A percentile compares a stretch with the other conserved stretches of the same genome.
These are phyloP conservation scores for Mycena rosella DNA, from an alignment of 768 basidiomycete genomes.

Conservation along the genomic window DNA sequence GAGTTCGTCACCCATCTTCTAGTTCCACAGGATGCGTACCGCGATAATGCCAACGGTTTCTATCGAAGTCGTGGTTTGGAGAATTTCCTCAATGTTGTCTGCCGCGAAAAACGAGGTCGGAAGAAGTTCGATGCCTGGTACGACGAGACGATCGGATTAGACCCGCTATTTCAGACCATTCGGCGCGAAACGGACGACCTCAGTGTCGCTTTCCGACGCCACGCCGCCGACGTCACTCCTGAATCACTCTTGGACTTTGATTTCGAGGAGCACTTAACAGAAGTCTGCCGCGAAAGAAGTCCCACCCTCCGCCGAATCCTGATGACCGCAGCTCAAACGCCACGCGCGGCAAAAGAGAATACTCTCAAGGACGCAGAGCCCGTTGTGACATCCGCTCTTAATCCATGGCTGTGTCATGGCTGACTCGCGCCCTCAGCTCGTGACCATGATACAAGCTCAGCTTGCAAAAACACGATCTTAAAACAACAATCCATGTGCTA, in stretches of 20 bases:
- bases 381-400: not conserved
- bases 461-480: conserved; percentile 5
- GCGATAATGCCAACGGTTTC: too few species aligned
- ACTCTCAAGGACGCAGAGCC: conserved; percentile 7
- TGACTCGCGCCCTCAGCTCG: not conserved
- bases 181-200: too few species aligned
- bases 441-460: conserved; percentile 18
- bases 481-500: conserved; percentile 15
- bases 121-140: too few species aligned
- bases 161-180: too few species aligned
- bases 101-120: too few species aligned
- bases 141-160: too few species aligned
- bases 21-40: too few species aligned
- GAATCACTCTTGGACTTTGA: not conserved
- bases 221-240: not conserved
- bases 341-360: not conserved
- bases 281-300: not conserved
- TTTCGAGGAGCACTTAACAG: not conserved
- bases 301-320: not conserved
- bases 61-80: too few species aligned
- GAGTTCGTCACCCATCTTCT: too few species aligned
- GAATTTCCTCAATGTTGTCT: too few species aligned
- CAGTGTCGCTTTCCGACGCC: too few species aligned
- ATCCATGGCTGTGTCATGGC: not conserved
- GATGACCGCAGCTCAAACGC: not conserved